Base-by-base conservation (phyloP, 306 rosid genomes). In the Glycine tomentella region DNA sequence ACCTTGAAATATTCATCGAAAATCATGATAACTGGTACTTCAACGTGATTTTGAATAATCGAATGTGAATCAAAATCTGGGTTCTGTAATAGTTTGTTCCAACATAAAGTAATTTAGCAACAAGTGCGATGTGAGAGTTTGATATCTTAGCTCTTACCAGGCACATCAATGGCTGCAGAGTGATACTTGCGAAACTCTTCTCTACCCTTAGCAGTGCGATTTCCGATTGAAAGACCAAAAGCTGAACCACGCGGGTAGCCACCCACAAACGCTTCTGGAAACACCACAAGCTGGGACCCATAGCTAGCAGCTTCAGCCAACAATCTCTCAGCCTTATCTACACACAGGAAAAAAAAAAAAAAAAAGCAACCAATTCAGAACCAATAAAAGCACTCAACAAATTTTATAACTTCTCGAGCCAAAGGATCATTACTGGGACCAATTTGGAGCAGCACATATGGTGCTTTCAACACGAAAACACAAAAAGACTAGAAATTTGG, bases 201-300 rank as follows among this genome's bases (percentile, higher is more conserved):
- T 82, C 84, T 95, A 46, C 97, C 99, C 85, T 93, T 90, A 2
- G 83, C 82, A 0, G 92, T 84, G 69, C 97, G 86, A 70, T 77
- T 91, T 75, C 94, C 97, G 77, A 95, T 80, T 14, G 87, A 63
- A 79, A 86, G 83, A 14, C 97, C 99, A 45, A 89, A 95, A 78
- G 2, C 79, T 1, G 97, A 95, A 61, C 99, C 99, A 15, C 97
- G 97, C 0, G 99, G 99, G 63, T 93, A 95, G 6, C 99, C 99
- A 15, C 97, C 99, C 44, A 95, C 87, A 86, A 91, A 95, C 9
- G 99, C 99, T 87, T 95, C 97, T 7, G 99, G 99, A 86, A 95
- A 95, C 56, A 95, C 92, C 80, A 95, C 97, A 76, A 93, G 75
- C 89, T 91, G 97, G 53, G 99, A 81, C 3, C 99, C 99, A 82